Evolutionary conservation across 2,329 filamentous ascomycete species (phyloP).

Genomic region (Sporothrix humicola): DNA sequence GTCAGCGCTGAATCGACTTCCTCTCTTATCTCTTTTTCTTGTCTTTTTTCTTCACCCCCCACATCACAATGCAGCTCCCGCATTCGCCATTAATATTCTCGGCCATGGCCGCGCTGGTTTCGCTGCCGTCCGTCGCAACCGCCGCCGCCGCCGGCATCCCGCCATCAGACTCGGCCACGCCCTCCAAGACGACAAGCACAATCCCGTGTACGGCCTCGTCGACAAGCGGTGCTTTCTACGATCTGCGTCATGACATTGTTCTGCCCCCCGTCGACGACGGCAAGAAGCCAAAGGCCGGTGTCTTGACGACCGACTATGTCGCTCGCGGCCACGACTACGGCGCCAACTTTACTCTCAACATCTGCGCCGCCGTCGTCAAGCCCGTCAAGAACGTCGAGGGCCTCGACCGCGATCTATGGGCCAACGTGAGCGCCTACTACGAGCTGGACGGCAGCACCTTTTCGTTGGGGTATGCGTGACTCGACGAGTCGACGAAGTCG

Average conservation of each 20-base stretch:
- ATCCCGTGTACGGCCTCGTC: constrained; percentile 62
- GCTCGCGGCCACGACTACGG: constrained; percentile 77
- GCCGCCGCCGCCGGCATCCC: neutral
- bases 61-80: constrained; percentile 32
- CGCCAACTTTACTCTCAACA: constrained; percentile 82
- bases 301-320: constrained; percentile 59
- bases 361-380: constrained; percentile 77
- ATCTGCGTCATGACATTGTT: constrained; percentile 62
- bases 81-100: constrained; percentile 28
- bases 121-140: constrained; percentile 10
- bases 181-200: constrained; percentile 48
- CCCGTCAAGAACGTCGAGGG: constrained; percentile 66
- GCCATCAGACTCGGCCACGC: neutral
- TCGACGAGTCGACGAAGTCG: too few species aligned
- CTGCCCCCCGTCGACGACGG: constrained; percentile 50
- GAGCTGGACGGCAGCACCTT: constrained; percentile 68
- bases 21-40: neutral
- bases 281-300: constrained; percentile 54
- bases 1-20: neutral
- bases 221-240: constrained; percentile 63
- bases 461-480: constrained; percentile 70
- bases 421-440: constrained; percentile 82
- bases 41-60: neutral
- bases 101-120: constrained; percentile 29
- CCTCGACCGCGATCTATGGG: constrained; percentile 65